Percentiles rank a stretch among this genome's conserved stretches.
phyloP scores from a whole-genome alignment of 2,329 filamentous ascomycete species.

The Domatiomyces globalis region DNA sequence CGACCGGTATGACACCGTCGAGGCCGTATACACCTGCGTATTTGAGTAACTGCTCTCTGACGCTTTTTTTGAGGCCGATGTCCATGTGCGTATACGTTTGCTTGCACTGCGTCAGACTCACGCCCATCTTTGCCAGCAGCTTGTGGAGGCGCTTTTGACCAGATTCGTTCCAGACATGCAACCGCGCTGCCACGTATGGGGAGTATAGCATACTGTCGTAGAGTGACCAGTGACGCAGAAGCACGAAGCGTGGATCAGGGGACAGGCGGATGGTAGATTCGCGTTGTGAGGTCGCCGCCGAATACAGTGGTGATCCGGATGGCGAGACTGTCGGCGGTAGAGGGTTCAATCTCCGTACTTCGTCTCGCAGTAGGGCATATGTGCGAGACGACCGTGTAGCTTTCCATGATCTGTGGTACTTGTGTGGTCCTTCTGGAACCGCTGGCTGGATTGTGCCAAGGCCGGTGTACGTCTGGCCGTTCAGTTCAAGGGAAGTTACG shows the following conservation, averaged over 20 bases:
- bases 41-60: conserved; percentile 72
- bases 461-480: conserved; percentile 70
- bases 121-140: conserved; percentile 92
- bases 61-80: conserved; percentile 80
- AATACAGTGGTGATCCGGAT: conserved; percentile 6
- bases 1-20: conserved; percentile 78
- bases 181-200: conserved; percentile 76
- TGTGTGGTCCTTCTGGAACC: conserved; percentile 35
- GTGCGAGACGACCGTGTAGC: conserved; percentile 57
- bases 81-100: conserved; percentile 98
- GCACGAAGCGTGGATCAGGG: conserved; percentile 81
- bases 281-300: conserved; percentile 59
- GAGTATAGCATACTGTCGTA: conserved; percentile 99
- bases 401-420: conserved; percentile 19
- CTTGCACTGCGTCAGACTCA: conserved; percentile 82
- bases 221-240: conserved; percentile 90
- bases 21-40: conserved; percentile 89
- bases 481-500: conserved; percentile 84
- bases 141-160: conserved; percentile 85
- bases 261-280: conserved; percentile 86
- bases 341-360: conserved; percentile 85
- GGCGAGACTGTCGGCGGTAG: conserved; percentile 38
- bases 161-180: conserved; percentile 88
- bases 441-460: conserved; percentile 39
- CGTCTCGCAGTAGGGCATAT: conserved; percentile 73